These are phyloP conservation scores for Aspergillus vadensis DNA, from an alignment of 2,329 filamentous ascomycete species.

Conservation along the genomic window DNA sequence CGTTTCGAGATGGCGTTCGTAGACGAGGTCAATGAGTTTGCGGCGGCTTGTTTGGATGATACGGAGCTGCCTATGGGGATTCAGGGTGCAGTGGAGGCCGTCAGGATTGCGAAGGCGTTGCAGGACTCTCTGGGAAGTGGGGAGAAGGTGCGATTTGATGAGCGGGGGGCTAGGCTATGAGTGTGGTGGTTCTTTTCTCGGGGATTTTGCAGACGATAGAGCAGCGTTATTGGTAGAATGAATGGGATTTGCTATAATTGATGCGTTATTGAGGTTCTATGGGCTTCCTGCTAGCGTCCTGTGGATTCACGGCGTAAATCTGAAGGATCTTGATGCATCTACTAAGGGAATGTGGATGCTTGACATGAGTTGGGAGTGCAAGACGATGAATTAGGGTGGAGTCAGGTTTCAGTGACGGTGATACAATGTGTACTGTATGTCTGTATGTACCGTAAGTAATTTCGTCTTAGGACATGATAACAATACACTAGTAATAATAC, in stretches of 20 bases:
- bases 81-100: constrained; percentile 56
- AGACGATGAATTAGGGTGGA: neutral
- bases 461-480: neutral
- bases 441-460: neutral
- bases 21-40: constrained; percentile 67
- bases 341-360: neutral
- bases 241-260: neutral
- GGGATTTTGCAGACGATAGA: neutral
- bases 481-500: neutral
- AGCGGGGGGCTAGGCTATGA: constrained; percentile 49
- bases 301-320: too few species aligned
- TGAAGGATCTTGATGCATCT: too few species aligned
- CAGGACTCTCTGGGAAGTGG: constrained; percentile 59
- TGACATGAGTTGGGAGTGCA: neutral
- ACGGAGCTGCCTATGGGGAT: constrained; percentile 58
- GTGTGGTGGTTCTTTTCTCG: neutral
- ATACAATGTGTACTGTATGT: neutral
- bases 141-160: constrained; percentile 61
- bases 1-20: constrained; percentile 66
- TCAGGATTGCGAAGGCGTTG: constrained; percentile 62
- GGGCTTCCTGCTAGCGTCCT: too few species aligned
- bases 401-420: neutral
- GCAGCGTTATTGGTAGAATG: neutral
- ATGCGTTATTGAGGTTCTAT: neutral
- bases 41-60: constrained; percentile 59